Percentiles rank a stretch among this genome's conserved stretches.
phyloP scores from a whole-genome alignment of 116 monocot species.

The Papilionanthe hybrid region DNA sequence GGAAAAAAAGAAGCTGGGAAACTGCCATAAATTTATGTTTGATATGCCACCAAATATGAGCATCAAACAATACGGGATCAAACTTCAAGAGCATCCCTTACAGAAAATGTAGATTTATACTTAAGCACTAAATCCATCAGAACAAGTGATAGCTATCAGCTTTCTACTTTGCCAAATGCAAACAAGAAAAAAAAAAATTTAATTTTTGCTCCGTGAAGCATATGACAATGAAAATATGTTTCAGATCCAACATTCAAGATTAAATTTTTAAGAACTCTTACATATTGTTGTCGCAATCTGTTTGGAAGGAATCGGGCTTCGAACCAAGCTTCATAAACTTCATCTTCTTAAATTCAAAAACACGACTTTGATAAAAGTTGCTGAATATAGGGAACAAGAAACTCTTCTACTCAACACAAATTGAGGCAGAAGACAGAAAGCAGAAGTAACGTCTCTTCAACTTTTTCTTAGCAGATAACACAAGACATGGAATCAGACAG shows the following conservation, averaged over 20 bases:
- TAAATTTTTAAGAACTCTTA: conserved; percentile 10
- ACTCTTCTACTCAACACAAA: not conserved
- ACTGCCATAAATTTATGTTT: no score
- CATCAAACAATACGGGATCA: no score
- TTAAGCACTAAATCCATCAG: not conserved
- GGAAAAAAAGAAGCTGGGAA: no score
- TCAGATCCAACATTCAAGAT: not conserved
- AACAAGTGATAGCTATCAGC: not conserved
- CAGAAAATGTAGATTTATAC: not conserved
- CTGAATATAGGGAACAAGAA: not conserved
- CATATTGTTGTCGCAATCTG: conserved; percentile 47
- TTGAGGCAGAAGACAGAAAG: not conserved
- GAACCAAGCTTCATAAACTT: conserved; percentile 85
- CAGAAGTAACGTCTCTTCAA: not conserved
- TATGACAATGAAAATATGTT: no score
- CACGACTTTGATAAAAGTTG: not conserved
- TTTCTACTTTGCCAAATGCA: not conserved
- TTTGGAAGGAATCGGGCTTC: conserved; percentile 60
- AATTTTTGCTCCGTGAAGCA: not conserved
- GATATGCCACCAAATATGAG: no score
- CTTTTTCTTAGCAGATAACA: not conserved
- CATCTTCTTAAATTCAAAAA: conserved; percentile 23
- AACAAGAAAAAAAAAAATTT: not conserved
- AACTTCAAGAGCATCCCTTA: no score
- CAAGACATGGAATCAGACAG: not conserved